Evolutionary conservation across 371 early-diverging fungal species (phyloP).

Genomic region (Rhizopus stolonifer): DNA sequence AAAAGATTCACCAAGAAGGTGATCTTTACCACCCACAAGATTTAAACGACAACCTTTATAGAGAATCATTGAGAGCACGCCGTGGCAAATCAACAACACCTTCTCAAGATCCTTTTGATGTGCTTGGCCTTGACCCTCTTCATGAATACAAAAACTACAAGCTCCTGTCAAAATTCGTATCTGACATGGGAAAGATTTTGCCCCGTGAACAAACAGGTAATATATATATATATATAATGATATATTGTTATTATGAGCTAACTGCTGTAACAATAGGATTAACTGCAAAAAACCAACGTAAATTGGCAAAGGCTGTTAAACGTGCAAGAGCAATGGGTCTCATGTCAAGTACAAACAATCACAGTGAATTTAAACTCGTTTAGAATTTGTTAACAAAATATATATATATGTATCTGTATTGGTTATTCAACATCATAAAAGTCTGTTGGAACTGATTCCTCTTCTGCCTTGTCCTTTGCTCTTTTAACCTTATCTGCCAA

Average conservation of each 20-base stretch:
- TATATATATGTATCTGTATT: conserved; percentile 19
- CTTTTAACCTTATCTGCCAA: conserved; percentile 30
- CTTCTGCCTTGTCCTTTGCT: conserved; percentile 14
- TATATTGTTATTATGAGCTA: no score
- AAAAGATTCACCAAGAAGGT: conserved; percentile 40
- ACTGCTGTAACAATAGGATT: conserved; percentile 51
- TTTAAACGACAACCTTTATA: conserved; percentile 49
- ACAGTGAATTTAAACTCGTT: conserved; percentile 20
- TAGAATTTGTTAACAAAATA: not conserved
- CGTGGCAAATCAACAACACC: conserved; percentile 30
- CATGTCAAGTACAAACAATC: conserved; percentile 47
- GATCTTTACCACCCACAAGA: conserved; percentile 56
- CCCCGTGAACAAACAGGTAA: conserved; percentile 75
- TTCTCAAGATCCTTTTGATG: conserved; percentile 62
- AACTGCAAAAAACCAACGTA: conserved; percentile 76
- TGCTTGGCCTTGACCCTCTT: conserved; percentile 69
- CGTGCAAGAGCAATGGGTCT: conserved; percentile 79
- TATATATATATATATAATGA: no score
- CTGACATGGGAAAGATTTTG: conserved; percentile 80
- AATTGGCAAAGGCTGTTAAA: conserved; percentile 79
- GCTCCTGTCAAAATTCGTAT: conserved; percentile 71
- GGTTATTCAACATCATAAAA: conserved; percentile 25
- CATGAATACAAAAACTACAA: conserved; percentile 75
- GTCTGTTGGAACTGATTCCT: not conserved
- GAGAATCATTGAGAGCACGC: conserved; percentile 38